phyloP scores from a whole-genome alignment of 306 rosid genomes.

The Cucurbita pepo region DNA sequence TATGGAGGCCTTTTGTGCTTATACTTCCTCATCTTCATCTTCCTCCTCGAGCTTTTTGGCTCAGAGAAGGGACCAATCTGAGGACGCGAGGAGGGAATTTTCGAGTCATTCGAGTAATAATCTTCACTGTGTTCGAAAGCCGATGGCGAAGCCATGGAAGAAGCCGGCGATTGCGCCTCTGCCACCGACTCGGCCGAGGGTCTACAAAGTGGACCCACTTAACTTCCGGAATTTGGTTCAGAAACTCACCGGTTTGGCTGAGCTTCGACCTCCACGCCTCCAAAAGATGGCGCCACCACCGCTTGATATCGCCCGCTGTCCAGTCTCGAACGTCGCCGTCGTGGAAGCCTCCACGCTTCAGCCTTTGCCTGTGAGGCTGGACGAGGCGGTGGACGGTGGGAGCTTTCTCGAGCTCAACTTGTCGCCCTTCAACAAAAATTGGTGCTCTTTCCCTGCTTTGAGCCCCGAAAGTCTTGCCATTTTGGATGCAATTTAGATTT shows the following conservation, averaged over 20 bases:
- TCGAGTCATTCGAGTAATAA: neutral
- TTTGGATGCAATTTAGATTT: neutral
- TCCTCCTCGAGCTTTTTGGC: neutral
- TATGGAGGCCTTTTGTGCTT: neutral
- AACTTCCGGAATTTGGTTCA: conserved; percentile 66
- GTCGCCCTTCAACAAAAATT: neutral
- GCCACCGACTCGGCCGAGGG: conserved; percentile 29
- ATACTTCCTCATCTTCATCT: neutral
- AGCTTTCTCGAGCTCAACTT: neutral
- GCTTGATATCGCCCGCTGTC: neutral
- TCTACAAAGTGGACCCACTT: conserved; percentile 62
- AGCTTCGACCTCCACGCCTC: conserved; percentile 4
- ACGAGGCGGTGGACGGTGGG: neutral
- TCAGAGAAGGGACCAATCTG: neutral
- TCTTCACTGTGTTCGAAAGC: conserved; percentile 34
- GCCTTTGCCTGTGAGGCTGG: neutral
- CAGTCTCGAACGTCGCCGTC: neutral
- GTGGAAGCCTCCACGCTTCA: neutral
- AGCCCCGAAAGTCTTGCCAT: neutral
- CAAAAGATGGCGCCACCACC: conserved; percentile 23
- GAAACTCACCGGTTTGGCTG: conserved; percentile 45
- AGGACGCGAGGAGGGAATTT: too few species aligned
- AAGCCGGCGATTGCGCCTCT: conserved; percentile 45
- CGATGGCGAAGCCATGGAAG: conserved; percentile 38
- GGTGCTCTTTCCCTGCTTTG: neutral